Percentiles rank a stretch among this genome's conserved stretches.
Evolutionary conservation across 139 green algal genomes (phyloP).

Genomic region (Haematococcus lacustris): DNA sequence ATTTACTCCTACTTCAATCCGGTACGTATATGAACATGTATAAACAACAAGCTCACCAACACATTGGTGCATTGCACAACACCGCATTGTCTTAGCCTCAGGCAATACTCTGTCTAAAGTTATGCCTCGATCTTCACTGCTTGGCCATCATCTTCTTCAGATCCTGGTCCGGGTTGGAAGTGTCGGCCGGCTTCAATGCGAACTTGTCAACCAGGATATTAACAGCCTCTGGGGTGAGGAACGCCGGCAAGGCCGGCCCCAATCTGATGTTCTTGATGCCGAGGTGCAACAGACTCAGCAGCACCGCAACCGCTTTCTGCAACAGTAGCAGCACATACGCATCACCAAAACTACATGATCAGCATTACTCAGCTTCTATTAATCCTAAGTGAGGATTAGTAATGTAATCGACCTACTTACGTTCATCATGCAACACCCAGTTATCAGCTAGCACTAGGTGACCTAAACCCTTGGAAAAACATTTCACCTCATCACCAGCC

Average conservation of each 20-base stretch:
- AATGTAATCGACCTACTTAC: neutral
- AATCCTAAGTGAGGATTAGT: neutral
- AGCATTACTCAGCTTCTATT: neutral
- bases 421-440: neutral
- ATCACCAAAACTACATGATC: neutral
- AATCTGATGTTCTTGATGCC: conserved; percentile 67
- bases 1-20: too few relatives aligned
- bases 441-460: neutral
- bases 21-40: too few relatives aligned
- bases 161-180: conserved; percentile 43
- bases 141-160: conserved; percentile 54
- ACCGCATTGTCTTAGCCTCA: too few relatives aligned
- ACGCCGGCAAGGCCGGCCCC: conserved; percentile 60
- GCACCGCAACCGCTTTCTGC: conserved; percentile 72
- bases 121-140: conserved; percentile 21
- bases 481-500: neutral
- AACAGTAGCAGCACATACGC: neutral
- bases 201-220: conserved; percentile 53
- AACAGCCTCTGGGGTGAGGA: conserved; percentile 63
- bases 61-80: too few relatives aligned
- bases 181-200: conserved; percentile 45
- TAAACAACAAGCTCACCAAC: too few relatives aligned
- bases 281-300: conserved; percentile 69
- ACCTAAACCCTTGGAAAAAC: neutral
- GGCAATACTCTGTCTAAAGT: too few relatives aligned